Conservation (phyloP, 345 rosid genomes). For the Raphanus raphanistrum region DNA sequence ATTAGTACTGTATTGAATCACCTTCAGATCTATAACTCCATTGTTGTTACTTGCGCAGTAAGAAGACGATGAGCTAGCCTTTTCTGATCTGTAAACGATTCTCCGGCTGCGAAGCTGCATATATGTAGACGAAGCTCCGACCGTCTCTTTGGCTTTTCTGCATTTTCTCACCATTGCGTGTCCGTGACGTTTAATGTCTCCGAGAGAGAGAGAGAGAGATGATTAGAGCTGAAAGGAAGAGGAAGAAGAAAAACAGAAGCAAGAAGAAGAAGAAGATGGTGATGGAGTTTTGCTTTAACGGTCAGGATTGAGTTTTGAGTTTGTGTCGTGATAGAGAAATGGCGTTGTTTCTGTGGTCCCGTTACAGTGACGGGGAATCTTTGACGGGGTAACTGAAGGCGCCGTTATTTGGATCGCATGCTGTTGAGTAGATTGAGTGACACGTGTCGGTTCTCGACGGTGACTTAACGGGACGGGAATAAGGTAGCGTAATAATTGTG, state of each 20-base stretch:
- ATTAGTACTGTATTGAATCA: neutral
- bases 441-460: conserved; percentile 34
- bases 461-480: conserved; percentile 36
- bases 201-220: conserved; percentile 9
- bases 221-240: conserved; percentile 4
- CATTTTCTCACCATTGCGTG: conserved; percentile 49
- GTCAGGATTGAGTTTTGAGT: conserved; percentile 40
- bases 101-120: neutral
- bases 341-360: conserved; percentile 46
- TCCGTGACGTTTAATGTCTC: neutral
- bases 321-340: conserved; percentile 15
- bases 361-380: conserved; percentile 60
- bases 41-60: neutral
- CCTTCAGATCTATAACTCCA: neutral
- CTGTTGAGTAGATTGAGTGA: neutral
- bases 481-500: conserved; percentile 31
- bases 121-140: conserved; percentile 26
- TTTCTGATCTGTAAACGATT: neutral
- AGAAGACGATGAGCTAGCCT: neutral
- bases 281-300: conserved; percentile 41
- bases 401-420: conserved; percentile 49
- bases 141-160: conserved; percentile 39
- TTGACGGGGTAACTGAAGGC: conserved; percentile 81
- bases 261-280: conserved; percentile 5
- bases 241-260: neutral